Evolutionary conservation across 2,329 filamentous ascomycete genomes (phyloP).

Genomic region (Fusarium chlamydosporum): DNA sequence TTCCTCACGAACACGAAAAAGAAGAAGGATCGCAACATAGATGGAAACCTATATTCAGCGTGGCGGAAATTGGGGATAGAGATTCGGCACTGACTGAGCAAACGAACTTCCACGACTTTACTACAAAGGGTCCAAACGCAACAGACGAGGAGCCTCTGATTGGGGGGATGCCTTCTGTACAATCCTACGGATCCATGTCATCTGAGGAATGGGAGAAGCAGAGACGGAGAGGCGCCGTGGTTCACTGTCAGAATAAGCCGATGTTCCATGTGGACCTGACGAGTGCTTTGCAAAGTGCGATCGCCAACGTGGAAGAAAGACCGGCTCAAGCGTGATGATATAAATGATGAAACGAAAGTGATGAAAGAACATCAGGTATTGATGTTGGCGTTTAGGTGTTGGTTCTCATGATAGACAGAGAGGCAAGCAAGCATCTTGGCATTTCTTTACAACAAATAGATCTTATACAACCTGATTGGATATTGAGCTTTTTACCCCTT

Average conservation of each 20-base stretch:
- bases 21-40: conserved; percentile 67
- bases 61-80: conserved; percentile 84
- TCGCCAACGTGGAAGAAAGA: conserved; percentile 79
- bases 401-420: background rate
- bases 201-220: conserved; percentile 53
- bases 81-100: conserved; percentile 76
- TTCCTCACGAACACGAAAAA: conserved; percentile 69
- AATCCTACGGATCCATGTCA: conserved; percentile 39
- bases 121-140: conserved; percentile 52
- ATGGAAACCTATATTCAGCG: conserved; percentile 96
- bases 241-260: conserved; percentile 89
- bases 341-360: background rate
- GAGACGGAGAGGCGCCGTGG: conserved; percentile 71
- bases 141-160: conserved; percentile 58
- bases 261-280: conserved; percentile 96
- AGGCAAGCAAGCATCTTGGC: conserved; percentile 18
- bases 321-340: conserved; percentile 48
- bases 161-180: conserved; percentile 15
- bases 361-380: background rate
- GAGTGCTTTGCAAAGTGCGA: conserved; percentile 87
- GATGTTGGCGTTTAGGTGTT: conserved; percentile 1
- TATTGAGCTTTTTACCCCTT: background rate
- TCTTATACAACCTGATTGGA: background rate
- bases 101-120: conserved; percentile 62
- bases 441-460: background rate